Conservation (phyloP, 202 grass and related monocot genomes). For the Zoysia matrella region DNA sequence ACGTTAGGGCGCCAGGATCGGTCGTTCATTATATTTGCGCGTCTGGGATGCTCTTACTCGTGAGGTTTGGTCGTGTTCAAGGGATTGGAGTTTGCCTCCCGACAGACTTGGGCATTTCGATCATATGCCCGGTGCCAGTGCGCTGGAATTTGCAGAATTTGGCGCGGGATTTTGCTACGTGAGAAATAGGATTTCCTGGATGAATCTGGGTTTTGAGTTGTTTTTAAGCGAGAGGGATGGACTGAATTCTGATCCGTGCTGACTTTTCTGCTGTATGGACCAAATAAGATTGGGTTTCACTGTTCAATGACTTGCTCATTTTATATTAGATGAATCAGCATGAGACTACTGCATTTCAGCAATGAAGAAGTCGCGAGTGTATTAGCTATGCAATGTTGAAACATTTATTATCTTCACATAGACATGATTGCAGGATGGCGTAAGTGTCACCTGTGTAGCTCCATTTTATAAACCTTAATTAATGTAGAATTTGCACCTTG, state of each 20-base stretch:
- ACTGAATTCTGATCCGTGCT: conserved; percentile 15
- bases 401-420: background rate
- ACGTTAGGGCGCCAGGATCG: conserved; percentile 9
- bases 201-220: conserved; percentile 8
- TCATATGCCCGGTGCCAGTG: background rate
- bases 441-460: background rate
- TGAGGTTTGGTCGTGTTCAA: conserved; percentile 24
- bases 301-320: too few relatives aligned
- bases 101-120: conserved; percentile 26
- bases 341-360: too few relatives aligned
- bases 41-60: background rate
- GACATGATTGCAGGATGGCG: background rate
- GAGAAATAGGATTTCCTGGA: background rate
- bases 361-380: background rate
- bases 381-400: background rate
- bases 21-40: conserved; percentile 41
- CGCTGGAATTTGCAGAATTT: conserved; percentile 30
- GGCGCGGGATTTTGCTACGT: background rate
- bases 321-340: too few relatives aligned
- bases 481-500: background rate
- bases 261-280: conserved; percentile 17
- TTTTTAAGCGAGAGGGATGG: conserved; percentile 20
- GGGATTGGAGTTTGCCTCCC: conserved; percentile 18
- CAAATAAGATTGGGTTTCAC: background rate
- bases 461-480: background rate